A percentile compares a stretch with the other conserved stretches of the same genome.
phyloP scores from a whole-genome alignment of 805 yeast species.

The Candida sphagnicola region DNA sequence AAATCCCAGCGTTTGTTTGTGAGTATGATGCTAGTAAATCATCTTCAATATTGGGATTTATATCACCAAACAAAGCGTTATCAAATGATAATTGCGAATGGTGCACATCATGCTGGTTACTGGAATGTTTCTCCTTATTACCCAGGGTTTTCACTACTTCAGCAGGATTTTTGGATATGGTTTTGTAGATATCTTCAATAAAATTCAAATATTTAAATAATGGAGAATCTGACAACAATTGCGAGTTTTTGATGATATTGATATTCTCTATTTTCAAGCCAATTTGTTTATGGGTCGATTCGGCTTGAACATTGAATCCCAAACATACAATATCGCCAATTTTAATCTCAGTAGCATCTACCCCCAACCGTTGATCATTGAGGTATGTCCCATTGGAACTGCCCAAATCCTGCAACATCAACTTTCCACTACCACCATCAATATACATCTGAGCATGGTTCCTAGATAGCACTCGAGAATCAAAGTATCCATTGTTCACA shows the following conservation, averaged over 20 bases:
- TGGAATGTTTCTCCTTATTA: too few species aligned
- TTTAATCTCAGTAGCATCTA: conserved; percentile 59
- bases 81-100: conserved; percentile 31
- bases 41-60: conserved; percentile 48
- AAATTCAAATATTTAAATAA: conserved; percentile 34
- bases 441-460: conserved; percentile 91
- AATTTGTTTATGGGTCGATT: conserved; percentile 76
- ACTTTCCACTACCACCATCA: conserved; percentile 56
- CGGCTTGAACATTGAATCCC: conserved; percentile 81
- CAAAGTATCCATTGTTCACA: conserved; percentile 86
- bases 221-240: conserved; percentile 14
- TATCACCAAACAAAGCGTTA: conserved; percentile 61
- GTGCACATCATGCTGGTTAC: too few species aligned
- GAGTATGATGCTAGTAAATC: conserved; percentile 45
- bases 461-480: conserved; percentile 86
- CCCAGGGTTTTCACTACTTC: neutral
- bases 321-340: conserved; percentile 87
- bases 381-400: conserved; percentile 94
- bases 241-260: conserved; percentile 42
- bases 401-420: conserved; percentile 80
- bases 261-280: conserved; percentile 79
- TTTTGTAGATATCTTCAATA: conserved; percentile 26
- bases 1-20: conserved; percentile 50
- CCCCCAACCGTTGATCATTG: conserved; percentile 65
- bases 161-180: conserved; percentile 6